Conservation (phyloP, 2,329 filamentous ascomycete genomes). For the Ascochyta pisi region DNA sequence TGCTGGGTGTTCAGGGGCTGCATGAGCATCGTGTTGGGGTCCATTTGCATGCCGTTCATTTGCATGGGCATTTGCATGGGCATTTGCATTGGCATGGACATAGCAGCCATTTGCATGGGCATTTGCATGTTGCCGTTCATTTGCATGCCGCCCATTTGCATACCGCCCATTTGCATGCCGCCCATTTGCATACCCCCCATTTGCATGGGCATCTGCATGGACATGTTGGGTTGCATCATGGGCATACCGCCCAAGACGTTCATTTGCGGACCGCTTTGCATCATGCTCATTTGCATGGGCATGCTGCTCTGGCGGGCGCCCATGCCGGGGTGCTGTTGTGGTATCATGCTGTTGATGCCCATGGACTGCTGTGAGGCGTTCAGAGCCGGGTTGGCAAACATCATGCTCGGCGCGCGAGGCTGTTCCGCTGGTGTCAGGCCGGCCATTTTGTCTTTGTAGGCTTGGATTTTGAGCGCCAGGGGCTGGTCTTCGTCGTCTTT, state of each 20-base stretch:
- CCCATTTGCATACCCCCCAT: slow-evolving; percentile 20
- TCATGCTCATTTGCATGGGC: slow-evolving; percentile 23
- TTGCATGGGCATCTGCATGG: slow-evolving; percentile 8
- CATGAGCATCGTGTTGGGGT: neutral
- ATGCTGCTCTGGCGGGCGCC: slow-evolving; percentile 6
- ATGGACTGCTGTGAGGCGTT: slow-evolving; percentile 24
- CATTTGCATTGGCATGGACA: slow-evolving; percentile 14
- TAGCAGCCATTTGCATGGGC: neutral
- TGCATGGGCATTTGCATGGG: slow-evolving; percentile 21
- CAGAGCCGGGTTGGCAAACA: slow-evolving; percentile 26
- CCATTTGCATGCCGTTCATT: slow-evolving; percentile 17
- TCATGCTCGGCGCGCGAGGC: slow-evolving; percentile 15
- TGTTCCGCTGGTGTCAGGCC: slow-evolving; percentile 22
- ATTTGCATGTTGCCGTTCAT: slow-evolving; percentile 28
- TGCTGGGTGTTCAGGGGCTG: slow-evolving; percentile 13
- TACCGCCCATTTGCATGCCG: slow-evolving; percentile 17
- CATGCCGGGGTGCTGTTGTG: neutral
- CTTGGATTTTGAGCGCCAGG: slow-evolving; percentile 44
- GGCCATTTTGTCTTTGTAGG: slow-evolving; percentile 45
- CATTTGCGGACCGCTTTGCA: slow-evolving; percentile 16
- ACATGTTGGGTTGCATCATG: slow-evolving; percentile 13
- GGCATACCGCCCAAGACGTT: slow-evolving; percentile 18
- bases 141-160: slow-evolving; percentile 2
- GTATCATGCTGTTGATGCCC: slow-evolving; percentile 10
- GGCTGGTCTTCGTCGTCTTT: slow-evolving; percentile 39